These are phyloP conservation scores for Antrodiella citrinella DNA, from an alignment of 768 basidiomycete species.

Conservation along the genomic window DNA sequence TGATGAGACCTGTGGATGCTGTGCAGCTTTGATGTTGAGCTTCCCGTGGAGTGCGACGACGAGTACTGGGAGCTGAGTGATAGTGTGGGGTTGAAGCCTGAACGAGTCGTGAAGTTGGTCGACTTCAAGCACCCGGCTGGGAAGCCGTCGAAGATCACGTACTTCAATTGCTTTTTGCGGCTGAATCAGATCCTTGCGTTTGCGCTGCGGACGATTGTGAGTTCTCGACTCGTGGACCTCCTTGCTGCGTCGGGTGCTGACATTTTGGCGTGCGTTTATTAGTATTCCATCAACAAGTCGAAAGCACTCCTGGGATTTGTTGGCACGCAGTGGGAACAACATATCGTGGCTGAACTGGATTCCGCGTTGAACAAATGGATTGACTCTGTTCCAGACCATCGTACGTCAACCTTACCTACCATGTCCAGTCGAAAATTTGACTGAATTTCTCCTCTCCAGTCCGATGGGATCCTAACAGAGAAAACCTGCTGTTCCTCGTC, in stretches of 20 bases:
- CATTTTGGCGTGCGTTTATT: conserved; percentile 3
- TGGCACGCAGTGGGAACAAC: conserved; percentile 43
- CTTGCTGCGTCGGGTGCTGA: conserved; percentile 1
- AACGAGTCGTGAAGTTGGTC: conserved; percentile 11
- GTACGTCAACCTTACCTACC: conserved; percentile 31
- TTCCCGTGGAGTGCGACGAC: conserved; percentile 77
- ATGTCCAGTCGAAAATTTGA: not conserved
- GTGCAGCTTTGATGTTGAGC: conserved; percentile 62
- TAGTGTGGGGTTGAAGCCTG: conserved; percentile 37
- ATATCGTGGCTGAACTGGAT: conserved; percentile 61
- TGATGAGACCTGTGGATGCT: not conserved
- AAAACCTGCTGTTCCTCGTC: conserved; percentile 35
- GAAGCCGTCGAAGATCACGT: conserved; percentile 47
- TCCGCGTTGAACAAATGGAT: conserved; percentile 67
- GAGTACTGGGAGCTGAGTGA: conserved; percentile 58
- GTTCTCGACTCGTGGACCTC: conserved; percentile 13
- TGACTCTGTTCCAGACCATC: conserved; percentile 56
- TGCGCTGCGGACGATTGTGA: conserved; percentile 59
- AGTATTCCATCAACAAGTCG: conserved; percentile 70
- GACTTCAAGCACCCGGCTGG: conserved; percentile 59
- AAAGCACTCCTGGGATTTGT: conserved; percentile 46
- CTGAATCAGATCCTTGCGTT: conserved; percentile 65
- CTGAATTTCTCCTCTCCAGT: conserved; percentile 14
- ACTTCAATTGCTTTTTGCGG: conserved; percentile 58
- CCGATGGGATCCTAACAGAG: conserved; percentile 37